phyloP scores from a whole-genome alignment of 2,329 filamentous ascomycete species.

The Achaetomium macrosporum region DNA sequence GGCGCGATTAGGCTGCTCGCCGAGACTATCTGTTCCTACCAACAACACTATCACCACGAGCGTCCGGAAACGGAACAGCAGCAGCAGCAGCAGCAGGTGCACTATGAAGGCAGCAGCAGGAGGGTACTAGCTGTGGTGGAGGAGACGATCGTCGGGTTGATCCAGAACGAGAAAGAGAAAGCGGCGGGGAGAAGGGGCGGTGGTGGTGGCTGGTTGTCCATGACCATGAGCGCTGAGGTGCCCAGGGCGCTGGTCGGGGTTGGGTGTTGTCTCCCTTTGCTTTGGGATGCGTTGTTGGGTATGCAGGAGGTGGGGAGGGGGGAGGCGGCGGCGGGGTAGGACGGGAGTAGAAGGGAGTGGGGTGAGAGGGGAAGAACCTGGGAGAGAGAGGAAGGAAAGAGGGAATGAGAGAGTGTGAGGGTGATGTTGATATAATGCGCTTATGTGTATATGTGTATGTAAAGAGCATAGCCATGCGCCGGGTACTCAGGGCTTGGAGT shows the following conservation, averaged over 20 bases:
- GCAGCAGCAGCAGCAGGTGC: no score
- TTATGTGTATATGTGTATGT: no score
- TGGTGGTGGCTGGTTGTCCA: background rate
- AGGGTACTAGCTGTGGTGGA: background rate
- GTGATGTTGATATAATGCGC: no score
- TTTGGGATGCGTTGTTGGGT: constrained; percentile 7
- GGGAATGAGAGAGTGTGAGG: no score
- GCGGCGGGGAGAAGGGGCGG: background rate
- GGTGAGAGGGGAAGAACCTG: no score
- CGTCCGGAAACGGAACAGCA: background rate
- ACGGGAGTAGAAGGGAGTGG: background rate
- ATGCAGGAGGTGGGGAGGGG: no score
- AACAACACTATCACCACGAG: background rate
- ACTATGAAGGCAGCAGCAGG: background rate
- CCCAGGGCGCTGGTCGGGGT: constrained; percentile 14
- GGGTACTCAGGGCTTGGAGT: no score
- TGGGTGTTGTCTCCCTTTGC: constrained; percentile 13
- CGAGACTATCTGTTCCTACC: background rate
- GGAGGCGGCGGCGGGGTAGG: background rate
- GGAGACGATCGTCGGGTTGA: background rate
- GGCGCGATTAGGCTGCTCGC: constrained; percentile 12
- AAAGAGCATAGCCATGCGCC: no score
- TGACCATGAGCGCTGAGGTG: background rate
- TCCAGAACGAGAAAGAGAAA: background rate
- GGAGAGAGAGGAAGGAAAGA: no score